Conservation (phyloP, 768 basidiomycete species). For the Dacryopinax spathularia region DNA sequence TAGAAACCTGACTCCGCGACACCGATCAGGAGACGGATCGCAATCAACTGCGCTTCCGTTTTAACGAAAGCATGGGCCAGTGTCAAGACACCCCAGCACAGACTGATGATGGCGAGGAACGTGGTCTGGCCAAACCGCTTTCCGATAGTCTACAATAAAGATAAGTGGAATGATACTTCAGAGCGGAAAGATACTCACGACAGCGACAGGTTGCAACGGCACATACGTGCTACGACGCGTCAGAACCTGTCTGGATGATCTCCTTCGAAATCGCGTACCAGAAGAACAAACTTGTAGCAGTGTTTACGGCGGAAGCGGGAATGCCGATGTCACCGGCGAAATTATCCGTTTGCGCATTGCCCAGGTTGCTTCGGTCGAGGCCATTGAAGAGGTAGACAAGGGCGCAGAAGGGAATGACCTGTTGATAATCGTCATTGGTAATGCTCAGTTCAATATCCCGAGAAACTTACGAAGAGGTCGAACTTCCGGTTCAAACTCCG, state of each 20-base stretch:
- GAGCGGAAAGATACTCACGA: neutral
- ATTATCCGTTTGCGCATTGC: slow-evolving; percentile 12
- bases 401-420: slow-evolving; percentile 7
- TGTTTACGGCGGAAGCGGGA: slow-evolving; percentile 11
- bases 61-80: neutral
- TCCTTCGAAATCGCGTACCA: neutral
- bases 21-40: neutral
- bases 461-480: neutral
- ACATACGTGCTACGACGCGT: slow-evolving; percentile 4
- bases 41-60: neutral
- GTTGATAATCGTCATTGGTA: neutral
- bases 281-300: slow-evolving; percentile 10
- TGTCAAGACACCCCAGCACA: neutral
- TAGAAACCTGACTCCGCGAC: neutral
- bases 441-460: neutral
- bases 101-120: neutral
- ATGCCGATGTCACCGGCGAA: slow-evolving; percentile 10
- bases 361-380: slow-evolving; percentile 10
- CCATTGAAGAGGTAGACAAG: slow-evolving; percentile 12
- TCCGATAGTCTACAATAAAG: neutral
- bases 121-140: neutral
- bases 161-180: neutral
- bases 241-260: neutral
- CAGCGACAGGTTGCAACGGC: neutral
- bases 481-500: neutral